Evolutionary conservation across 1,139 yeast species (phyloP), one percentile per base, ranked within the genome.

Genomic region (Taphrina deformans): DNA sequence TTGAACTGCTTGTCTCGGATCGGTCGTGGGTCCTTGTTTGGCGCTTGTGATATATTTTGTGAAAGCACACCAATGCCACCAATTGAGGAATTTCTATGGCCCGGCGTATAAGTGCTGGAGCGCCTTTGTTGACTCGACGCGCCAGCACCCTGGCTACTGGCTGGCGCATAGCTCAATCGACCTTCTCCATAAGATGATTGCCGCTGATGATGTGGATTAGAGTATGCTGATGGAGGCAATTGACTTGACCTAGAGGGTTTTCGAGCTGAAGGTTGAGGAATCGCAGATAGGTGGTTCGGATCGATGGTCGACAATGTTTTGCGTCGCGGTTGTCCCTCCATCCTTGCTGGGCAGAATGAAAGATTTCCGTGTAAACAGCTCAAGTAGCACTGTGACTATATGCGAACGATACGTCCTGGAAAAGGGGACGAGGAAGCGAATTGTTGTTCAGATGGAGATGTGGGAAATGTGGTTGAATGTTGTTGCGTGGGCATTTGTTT

Each of bases 1-100:
- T 88, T 95, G 73, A 84, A 89, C 69, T 80, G 81, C 69, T 82
- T 82, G 73, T 90, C 96, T 66, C 92, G 79, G 35, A 90, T 75
- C 1, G 96, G 96, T 51, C 97, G 79, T 26, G 88, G 88, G 75
- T 90, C 96, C 69, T 75, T 75, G 35, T 59, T 59, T 10, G 63
- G 63, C 14, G 63, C 63, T 27, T 59, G 63, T 1, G 63, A 50
- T 6, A 31, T 18, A 14, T 59, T 59, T n/a, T 50, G 56, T 26
- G 63, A 59, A 38, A 59, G 33, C n/a, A 59, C 56, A n/a, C 63
- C 63, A 6, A 59, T 14, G 14, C 56, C 56, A 7, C 63, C 63
- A 12, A 59, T 59, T 18, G 63, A 59, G 9, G 63, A 59, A 18
- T 59, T 48, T 26, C 63, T 48, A 31, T 59, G 63, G 4, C 63